A percentile compares a stretch with the other conserved stretches of the same genome.
Evolutionary conservation across 345 rosid species (phyloP).

Genomic region (Salix viminalis): DNA sequence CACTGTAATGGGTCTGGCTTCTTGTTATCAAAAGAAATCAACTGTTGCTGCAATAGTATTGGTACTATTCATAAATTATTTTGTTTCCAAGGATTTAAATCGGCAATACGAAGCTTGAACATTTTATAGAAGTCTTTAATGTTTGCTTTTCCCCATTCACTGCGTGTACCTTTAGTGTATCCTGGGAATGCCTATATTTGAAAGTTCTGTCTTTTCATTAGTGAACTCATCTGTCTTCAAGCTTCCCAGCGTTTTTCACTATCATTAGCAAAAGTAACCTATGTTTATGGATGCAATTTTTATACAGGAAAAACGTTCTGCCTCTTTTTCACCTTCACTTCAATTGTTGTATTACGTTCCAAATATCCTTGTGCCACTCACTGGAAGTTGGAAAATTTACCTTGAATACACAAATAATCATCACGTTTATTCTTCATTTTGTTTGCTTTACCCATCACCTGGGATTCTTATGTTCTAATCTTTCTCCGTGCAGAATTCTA

Average conservation of each 20-base stretch:
- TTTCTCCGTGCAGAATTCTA: constrained; percentile 16
- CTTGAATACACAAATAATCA: background rate
- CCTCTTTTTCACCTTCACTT: too few species aligned
- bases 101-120: background rate
- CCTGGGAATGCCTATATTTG: background rate
- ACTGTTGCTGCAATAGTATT: background rate
- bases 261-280: too few species aligned
- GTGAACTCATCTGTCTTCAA: background rate
- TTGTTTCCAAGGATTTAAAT: background rate
- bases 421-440: background rate
- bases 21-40: background rate
- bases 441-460: background rate
- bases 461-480: background rate
- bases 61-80: too few species aligned
- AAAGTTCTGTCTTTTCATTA: background rate
- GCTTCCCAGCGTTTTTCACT: too few species aligned
- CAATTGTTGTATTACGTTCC: too few species aligned
- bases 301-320: too few species aligned
- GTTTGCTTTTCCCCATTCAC: background rate
- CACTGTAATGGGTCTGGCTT: background rate
- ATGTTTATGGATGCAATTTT: too few species aligned
- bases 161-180: background rate
- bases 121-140: background rate
- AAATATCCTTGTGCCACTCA: too few species aligned
- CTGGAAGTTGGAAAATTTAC: too few species aligned